Evolutionary conservation across 1,284 basidiomycete species (phyloP), one percentile per base, ranked within the genome.

Genomic region (Schizopora paradoxa): DNA sequence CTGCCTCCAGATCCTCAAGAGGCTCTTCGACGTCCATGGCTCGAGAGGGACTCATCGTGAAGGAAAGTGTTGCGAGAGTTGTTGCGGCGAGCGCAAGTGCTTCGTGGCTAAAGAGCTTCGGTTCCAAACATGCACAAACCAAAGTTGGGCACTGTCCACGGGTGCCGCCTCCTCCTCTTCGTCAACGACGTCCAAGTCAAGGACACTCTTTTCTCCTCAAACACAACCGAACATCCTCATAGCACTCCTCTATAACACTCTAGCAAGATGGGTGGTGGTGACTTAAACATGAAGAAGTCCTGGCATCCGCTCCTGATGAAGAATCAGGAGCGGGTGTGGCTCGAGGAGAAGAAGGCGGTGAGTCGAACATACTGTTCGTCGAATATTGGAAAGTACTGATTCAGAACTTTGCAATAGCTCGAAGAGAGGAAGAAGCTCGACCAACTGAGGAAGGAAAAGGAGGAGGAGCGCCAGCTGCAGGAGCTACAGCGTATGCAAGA

Each of bases 301-400:
- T 97, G 94, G 93, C 93, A 97, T 67, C 91, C 92, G 76, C 87
- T 95, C 76, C 89, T 97, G 70, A 70, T 95, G 69, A 91, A 91
- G 66, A 96, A 97, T 72, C 94, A 98, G 84, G 92, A 97, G 82
- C 82, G 86, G 76, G 95, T 99, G 59, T 99, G 96, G 95, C 80
- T 97, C 52, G 88, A 95, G 67, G 95, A 99, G 69, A 92, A 96
- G 79, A 86, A 90, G 63, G 92, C 92, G 49, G 88, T 89, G 62
- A 60, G 86, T 73, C n/a, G n/a, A n/a, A 14, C 27, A 13, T n/a
- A 28, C 4, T 11, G 26, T 23, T 36, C 31, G 25, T 41, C 7
- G n/a, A 39, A 27, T 41, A 33, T 43, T 37, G 55, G 49, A 55
- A 10, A 31, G n/a, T n/a, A n/a, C n/a, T n/a, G n/a, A n/a, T n/a